Percentiles rank a stretch among this genome's conserved stretches.
Evolutionary conservation across 208 protist species (phyloP).

Genomic region (Novymonas esmeraldas): DNA sequence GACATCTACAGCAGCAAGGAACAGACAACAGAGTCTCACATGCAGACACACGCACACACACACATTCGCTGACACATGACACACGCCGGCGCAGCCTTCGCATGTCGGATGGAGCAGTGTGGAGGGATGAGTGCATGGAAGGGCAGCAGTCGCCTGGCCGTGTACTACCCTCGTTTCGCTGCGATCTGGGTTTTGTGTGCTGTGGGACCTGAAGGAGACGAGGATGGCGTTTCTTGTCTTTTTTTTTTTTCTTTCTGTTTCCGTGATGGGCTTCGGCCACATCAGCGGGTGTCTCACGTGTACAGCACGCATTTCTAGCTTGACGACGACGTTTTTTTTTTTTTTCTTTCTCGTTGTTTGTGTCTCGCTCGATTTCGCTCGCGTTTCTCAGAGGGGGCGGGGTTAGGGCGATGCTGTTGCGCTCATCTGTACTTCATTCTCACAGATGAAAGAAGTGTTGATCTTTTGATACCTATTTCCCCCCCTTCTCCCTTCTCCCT

Average conservation of each 20-base stretch:
- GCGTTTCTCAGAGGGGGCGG: neutral
- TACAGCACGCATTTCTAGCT: neutral
- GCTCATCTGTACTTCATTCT: slow-evolving; percentile 7
- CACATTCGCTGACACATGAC: too few relatives aligned
- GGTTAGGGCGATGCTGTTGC: neutral
- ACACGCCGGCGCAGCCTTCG: too few relatives aligned
- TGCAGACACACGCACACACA: too few relatives aligned
- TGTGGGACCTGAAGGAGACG: neutral
- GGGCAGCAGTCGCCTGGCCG: too few relatives aligned
- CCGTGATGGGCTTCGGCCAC: too few relatives aligned
- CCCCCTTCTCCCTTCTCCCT: neutral
- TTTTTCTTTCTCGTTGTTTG: slow-evolving; percentile 11
- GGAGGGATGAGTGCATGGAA: too few relatives aligned
- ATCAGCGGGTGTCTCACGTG: neutral
- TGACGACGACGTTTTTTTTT: slow-evolving; percentile 4
- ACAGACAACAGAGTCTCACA: too few relatives aligned
- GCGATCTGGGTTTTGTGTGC: too few relatives aligned
- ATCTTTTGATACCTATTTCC: neutral
- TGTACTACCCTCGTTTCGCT: too few relatives aligned
- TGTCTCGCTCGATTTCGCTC: neutral
- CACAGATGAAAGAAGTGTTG: neutral
- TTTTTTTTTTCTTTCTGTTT: neutral
- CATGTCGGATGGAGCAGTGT: too few relatives aligned
- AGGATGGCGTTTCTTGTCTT: slow-evolving; percentile 2
- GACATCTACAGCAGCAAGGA: too few relatives aligned